Evolutionary conservation across 495 filamentous ascomycete genomes (phyloP), one percentile per base, ranked within the genome.

Genomic region (Daldinia decipiens): DNA sequence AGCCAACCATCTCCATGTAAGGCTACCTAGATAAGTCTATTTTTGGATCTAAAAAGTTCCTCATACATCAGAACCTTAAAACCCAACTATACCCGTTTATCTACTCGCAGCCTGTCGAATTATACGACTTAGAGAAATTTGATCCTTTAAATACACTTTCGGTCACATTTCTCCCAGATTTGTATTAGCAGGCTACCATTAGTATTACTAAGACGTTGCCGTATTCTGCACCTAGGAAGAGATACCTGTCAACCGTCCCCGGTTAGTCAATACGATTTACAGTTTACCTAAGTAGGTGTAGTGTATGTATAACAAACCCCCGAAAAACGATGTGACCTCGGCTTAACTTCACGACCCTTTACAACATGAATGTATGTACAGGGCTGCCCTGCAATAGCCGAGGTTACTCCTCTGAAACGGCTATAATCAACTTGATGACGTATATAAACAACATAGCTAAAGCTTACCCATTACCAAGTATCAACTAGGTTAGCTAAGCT

Each of bases 361-460:
- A 53, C 15, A 32, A 38, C n/a, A n/a, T n/a, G n/a, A n/a, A n/a
- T n/a, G n/a, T n/a, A n/a, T 55, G 54, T 38, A 55, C 51, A 56
- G 56, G 55, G 54, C 8, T 47, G 65, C 65, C 55, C 43, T 68
- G 59, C 38, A 72, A 68, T 65, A 45, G 43, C 64, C 70, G 70
- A 72, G 50, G 58, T 72, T 72, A 47, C 65, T 62, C 59, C 70
- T 62, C 26, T 68, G 19, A 57, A 61, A 65, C 65, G 34, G 34
- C 51, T 11, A 60, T 55, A 19, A 24, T 36, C 9, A 32, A 63
- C 43, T 51, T 54, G 29, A 67, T 67, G 68, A 72, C 69, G 63
- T 67, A 63, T 39, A 40, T 55, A 52, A 32, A 38, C 36, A 17
- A 55, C 17, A 47, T 47, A 47, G 19, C 8, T 24, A 36, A 13